Percentiles rank a stretch among this genome's conserved stretches.
These are phyloP conservation scores for Gaultheria prostrata DNA, from an alignment of 148 eudicot genomes.

Conservation along the genomic window DNA sequence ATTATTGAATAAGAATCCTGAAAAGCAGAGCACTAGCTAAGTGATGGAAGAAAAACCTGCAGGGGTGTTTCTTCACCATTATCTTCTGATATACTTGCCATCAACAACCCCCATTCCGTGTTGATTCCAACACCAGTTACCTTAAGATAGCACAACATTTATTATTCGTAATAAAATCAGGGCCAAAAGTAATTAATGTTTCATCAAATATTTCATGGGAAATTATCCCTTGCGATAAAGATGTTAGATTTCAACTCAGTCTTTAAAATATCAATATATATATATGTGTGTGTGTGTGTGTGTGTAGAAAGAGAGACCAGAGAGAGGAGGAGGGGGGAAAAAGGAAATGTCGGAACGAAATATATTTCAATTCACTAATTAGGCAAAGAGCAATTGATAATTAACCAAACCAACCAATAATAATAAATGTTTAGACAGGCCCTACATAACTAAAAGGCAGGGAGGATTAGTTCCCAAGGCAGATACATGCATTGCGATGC, in stretches of 20 bases:
- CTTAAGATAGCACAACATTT: conserved; percentile 29
- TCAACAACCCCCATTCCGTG: conserved; percentile 94
- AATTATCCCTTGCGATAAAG: background rate
- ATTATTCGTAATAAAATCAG: background rate
- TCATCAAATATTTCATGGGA: background rate
- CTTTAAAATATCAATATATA: background rate
- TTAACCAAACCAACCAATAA: background rate
- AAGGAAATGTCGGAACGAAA: background rate
- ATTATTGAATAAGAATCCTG: conserved; percentile 2
- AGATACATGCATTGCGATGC: background rate
- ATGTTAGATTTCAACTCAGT: background rate
- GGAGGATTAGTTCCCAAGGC: background rate
- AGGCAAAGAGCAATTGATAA: background rate
- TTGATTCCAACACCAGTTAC: conserved; percentile 96
- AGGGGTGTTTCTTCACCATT: conserved; percentile 97
- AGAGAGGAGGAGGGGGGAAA: background rate
- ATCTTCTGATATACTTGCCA: conserved; percentile 95
- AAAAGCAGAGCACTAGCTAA: conserved; percentile 1
- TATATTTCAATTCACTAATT: background rate
- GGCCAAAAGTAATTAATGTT: background rate
- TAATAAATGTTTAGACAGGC: background rate
- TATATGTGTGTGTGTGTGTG: background rate
- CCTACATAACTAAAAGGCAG: background rate
- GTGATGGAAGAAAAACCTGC: conserved; percentile 48
- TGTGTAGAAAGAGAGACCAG: background rate